Conservation (phyloP, 179 eudicot species). For the Beta lomatogona region DNA sequence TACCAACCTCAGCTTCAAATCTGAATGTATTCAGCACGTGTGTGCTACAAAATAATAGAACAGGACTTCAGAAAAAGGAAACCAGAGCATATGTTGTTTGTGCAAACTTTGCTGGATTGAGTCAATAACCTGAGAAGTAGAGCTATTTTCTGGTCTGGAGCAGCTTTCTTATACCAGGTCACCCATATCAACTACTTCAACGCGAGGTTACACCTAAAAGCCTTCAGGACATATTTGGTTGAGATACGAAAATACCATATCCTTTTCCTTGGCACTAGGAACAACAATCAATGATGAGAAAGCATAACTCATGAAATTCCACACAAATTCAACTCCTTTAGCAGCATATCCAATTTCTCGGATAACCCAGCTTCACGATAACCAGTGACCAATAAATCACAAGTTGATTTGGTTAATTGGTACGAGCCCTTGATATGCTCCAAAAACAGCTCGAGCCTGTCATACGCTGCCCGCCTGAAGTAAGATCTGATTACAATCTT, state of each 20-base stretch:
- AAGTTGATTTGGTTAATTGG: constrained; percentile 42
- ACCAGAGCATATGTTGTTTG: constrained; percentile 6
- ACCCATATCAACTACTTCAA: not conserved
- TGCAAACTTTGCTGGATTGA: not conserved
- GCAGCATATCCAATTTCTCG: constrained; percentile 30
- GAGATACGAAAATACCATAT: not conserved
- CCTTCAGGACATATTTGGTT: not conserved
- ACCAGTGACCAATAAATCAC: constrained; percentile 48
- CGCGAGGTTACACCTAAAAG: constrained; percentile 1
- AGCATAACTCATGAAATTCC: constrained; percentile 1
- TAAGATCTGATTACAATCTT: constrained; percentile 43
- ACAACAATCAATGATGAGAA: not conserved
- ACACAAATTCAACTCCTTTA: constrained; percentile 15
- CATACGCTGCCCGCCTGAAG: constrained; percentile 51
- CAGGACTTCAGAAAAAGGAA: not conserved
- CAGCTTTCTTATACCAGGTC: not conserved
- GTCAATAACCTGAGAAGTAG: not conserved
- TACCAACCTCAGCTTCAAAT: constrained; percentile 12
- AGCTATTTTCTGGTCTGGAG: not conserved
- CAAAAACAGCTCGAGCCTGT: constrained; percentile 49
- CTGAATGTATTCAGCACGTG: not conserved
- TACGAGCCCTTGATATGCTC: constrained; percentile 36
- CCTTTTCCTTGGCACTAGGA: not conserved
- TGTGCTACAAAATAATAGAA: not conserved
- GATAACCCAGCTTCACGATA: constrained; percentile 44